Percentiles rank a stretch among this genome's conserved stretches.
phyloP scores from a whole-genome alignment of 2,329 filamentous ascomycete genomes.

The Pezicula radicicola region DNA sequence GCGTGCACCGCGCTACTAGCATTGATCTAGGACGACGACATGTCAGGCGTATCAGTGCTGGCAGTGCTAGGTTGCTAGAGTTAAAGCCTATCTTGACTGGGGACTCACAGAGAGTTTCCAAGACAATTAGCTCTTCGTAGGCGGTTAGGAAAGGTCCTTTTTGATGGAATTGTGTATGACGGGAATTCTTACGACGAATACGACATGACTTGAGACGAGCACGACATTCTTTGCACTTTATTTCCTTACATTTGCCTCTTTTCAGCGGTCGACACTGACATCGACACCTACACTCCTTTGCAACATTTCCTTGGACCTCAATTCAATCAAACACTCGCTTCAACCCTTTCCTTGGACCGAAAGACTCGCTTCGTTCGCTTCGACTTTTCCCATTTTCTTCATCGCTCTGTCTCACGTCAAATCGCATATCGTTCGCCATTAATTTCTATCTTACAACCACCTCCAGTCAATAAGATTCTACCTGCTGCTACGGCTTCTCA shows the following conservation, averaged over 20 bases:
- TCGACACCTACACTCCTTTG: constrained; percentile 12
- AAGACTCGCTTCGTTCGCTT: constrained; percentile 10
- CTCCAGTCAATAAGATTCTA: background rate
- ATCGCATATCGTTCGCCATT: constrained; percentile 3
- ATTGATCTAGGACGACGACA: constrained; percentile 62
- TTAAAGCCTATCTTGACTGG: constrained; percentile 43
- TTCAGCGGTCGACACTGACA: constrained; percentile 18
- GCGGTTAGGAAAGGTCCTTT: constrained; percentile 3
- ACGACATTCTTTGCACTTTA: constrained; percentile 27
- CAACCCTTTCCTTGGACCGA: constrained; percentile 7
- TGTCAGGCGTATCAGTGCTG: constrained; percentile 70
- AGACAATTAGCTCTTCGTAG: constrained; percentile 30
- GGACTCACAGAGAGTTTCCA: constrained; percentile 48
- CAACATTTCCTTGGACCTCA: constrained; percentile 22
- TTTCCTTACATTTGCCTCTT: constrained; percentile 17
- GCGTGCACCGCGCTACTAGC: constrained; percentile 65
- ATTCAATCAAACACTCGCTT: background rate
- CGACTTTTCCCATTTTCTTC: constrained; percentile 11
- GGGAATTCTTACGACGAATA: constrained; percentile 10
- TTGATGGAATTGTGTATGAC: constrained; percentile 1
- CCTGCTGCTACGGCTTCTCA: background rate
- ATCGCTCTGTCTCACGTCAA: constrained; percentile 15
- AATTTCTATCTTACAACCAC: background rate
- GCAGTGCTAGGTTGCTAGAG: constrained; percentile 72
- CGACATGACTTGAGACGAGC: constrained; percentile 22